phyloP scores from a whole-genome alignment of 768 basidiomycete species.

The Paxillus ammoniavirescens region DNA sequence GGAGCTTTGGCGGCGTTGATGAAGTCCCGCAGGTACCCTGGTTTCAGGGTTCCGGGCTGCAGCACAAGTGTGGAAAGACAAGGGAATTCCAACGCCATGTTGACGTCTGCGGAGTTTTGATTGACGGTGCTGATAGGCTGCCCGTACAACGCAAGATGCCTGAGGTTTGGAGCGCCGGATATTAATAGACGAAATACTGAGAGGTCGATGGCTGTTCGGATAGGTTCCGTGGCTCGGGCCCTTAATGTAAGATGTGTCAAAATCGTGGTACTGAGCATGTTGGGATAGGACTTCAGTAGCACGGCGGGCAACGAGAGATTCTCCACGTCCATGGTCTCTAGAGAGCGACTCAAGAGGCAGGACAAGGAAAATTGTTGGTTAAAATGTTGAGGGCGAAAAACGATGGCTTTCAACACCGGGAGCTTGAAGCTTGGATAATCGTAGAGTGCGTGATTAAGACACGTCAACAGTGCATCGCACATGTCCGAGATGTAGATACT shows the following conservation, averaged over 20 bases:
- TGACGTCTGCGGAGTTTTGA: not conserved
- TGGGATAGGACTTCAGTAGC: not conserved
- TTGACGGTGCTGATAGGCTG: not conserved
- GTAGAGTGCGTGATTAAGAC: constrained; percentile 3
- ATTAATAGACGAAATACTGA: constrained; percentile 1
- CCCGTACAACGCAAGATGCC: not conserved
- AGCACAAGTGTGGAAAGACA: constrained; percentile 6
- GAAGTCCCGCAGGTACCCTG: constrained; percentile 3
- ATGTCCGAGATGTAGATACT: not conserved
- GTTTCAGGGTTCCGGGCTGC: constrained; percentile 10
- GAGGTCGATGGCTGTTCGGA: constrained; percentile 1
- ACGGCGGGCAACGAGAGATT: not conserved
- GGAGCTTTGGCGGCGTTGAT: constrained; percentile 8
- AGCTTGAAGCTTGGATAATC: not conserved
- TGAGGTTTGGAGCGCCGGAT: constrained; percentile 1
- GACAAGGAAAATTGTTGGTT: not conserved
- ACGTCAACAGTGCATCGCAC: not conserved
- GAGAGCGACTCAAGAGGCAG: not conserved
- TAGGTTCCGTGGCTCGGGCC: not conserved
- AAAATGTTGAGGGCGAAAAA: not conserved
- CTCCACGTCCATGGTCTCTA: not conserved
- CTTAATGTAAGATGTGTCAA: not conserved
- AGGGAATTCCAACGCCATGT: not conserved
- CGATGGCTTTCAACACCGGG: not conserved
- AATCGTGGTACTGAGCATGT: not conserved